Conservation (phyloP, 164 flowering plant species). For the Stephania yunnanensis region DNA sequence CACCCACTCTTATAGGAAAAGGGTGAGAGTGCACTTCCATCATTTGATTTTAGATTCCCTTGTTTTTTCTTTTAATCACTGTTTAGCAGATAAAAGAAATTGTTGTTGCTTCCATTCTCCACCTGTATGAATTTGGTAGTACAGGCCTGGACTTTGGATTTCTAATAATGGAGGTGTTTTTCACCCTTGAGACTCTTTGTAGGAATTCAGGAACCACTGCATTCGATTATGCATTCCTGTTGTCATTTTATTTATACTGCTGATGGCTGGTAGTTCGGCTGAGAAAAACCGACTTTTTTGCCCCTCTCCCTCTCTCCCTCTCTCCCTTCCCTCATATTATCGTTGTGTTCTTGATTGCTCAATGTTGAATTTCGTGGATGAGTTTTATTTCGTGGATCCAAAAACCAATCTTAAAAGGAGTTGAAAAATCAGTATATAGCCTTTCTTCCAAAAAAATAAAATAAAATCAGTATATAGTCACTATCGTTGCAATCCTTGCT, state of each 20-base stretch:
- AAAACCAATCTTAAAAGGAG: no score
- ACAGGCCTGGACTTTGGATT: not conserved
- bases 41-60: not conserved
- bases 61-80: not conserved
- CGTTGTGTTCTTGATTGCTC: no score
- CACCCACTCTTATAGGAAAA: conserved; percentile 67
- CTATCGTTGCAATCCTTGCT: no score
- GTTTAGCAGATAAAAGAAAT: not conserved
- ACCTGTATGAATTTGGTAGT: not conserved
- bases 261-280: not conserved
- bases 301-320: no score
- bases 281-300: no score
- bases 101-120: not conserved
- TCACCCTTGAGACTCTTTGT: not conserved
- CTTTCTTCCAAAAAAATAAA: no score
- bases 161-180: not conserved
- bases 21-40: conserved; percentile 38
- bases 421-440: no score
- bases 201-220: not conserved
- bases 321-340: no score
- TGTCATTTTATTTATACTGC: not conserved
- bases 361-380: no score
- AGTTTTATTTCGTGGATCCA: no score
- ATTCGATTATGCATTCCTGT: not conserved
- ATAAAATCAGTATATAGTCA: no score